A percentile compares a stretch with the other conserved stretches of the same genome.
These are phyloP conservation scores for Alternaria consortialis DNA, from an alignment of 2,329 filamentous ascomycete species.

Conservation along the genomic window DNA sequence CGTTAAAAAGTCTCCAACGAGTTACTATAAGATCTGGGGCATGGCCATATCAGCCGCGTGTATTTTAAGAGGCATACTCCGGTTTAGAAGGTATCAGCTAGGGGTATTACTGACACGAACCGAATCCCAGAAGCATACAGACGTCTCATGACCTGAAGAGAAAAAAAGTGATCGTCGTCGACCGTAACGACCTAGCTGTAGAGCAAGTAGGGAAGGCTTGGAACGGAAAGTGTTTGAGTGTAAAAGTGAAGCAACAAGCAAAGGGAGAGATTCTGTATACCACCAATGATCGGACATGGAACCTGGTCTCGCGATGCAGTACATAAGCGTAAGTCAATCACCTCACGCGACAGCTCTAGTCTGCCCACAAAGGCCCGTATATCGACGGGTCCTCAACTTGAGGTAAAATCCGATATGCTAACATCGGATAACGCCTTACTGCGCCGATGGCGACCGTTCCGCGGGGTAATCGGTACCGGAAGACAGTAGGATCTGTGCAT, in stretches of 20 bases:
- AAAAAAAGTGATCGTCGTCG: not conserved
- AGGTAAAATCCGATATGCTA: not conserved
- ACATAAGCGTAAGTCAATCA: conserved; percentile 4
- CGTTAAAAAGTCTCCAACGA: not conserved
- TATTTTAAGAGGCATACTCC: not conserved
- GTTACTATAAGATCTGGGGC: not conserved
- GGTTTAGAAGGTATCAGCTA: too few species aligned
- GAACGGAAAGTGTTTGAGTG: not conserved
- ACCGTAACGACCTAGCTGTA: not conserved
- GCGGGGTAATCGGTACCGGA: too few species aligned
- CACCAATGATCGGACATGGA: conserved; percentile 2
- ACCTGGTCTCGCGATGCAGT: not conserved
- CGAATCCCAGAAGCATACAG: not conserved
- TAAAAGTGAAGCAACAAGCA: conserved; percentile 7
- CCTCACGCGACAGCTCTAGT: conserved; percentile 2
- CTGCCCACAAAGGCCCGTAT: not conserved
- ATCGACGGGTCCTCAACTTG: not conserved
- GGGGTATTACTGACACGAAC: not conserved
- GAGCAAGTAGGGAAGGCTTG: not conserved
- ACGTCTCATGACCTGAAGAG: not conserved
- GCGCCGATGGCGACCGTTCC: not conserved
- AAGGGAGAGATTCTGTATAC: not conserved
- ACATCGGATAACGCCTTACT: not conserved
- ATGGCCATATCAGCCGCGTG: not conserved
- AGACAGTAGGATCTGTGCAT: conserved; percentile 1